phyloP scores from a whole-genome alignment of 2,329 filamentous ascomycete genomes.

The Fusarium phyllophilum region DNA sequence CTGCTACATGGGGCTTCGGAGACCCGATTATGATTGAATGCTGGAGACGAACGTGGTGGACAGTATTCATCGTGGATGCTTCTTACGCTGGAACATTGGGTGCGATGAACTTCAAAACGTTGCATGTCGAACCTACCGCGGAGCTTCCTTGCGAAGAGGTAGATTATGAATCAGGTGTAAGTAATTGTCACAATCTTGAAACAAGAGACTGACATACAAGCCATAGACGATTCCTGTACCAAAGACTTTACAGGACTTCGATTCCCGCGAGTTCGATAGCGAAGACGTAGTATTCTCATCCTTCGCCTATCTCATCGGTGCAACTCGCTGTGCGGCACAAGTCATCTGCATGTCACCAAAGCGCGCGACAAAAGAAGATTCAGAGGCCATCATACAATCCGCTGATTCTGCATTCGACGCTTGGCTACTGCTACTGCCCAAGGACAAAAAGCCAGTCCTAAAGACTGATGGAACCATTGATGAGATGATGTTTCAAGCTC shows the following conservation, averaged over 20 bases:
- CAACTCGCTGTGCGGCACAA: slow-evolving; percentile 7
- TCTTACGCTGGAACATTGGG: slow-evolving; percentile 49
- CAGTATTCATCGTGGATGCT: slow-evolving; percentile 70
- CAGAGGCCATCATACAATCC: slow-evolving; percentile 14
- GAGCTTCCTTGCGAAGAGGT: slow-evolving; percentile 72
- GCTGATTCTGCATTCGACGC: slow-evolving; percentile 29
- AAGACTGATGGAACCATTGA: slow-evolving; percentile 14
- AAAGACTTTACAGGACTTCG: slow-evolving; percentile 16
- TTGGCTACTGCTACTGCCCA: slow-evolving; percentile 20
- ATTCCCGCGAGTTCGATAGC: slow-evolving; percentile 25
- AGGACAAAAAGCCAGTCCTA: slow-evolving; percentile 6
- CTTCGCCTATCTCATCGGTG: slow-evolving; percentile 30
- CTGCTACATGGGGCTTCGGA: slow-evolving; percentile 56
- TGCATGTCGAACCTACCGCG: slow-evolving; percentile 62
- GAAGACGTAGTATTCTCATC: slow-evolving; percentile 20
- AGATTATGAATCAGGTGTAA: slow-evolving; percentile 59
- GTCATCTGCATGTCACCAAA: slow-evolving; percentile 19
- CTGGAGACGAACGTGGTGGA: slow-evolving; percentile 78
- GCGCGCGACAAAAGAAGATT: slow-evolving; percentile 10
- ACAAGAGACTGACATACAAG: not conserved
- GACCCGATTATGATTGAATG: slow-evolving; percentile 65
- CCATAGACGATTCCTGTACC: slow-evolving; percentile 7
- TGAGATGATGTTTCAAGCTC: slow-evolving; percentile 34
- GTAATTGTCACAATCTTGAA: not conserved
- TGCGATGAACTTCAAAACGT: slow-evolving; percentile 39